phyloP scores from a whole-genome alignment of 78 protist genomes.

The Cavenderia fasciculata region DNA sequence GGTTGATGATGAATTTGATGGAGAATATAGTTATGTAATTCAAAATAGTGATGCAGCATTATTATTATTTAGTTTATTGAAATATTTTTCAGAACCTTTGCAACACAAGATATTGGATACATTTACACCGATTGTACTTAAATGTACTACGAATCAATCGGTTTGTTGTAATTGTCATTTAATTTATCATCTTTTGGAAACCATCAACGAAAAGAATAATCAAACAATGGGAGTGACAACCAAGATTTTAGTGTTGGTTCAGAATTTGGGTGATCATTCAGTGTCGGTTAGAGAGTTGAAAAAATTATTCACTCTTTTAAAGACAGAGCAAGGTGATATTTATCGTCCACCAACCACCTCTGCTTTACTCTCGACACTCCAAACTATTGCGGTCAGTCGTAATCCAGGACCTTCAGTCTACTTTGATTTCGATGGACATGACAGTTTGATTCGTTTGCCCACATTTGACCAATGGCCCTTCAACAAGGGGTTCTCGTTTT shows the following conservation, averaged over 20 bases:
- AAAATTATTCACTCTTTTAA: slow-evolving; percentile 38
- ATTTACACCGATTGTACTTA: slow-evolving; percentile 26
- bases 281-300: slow-evolving; percentile 62
- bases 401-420: slow-evolving; percentile 76
- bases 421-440: slow-evolving; percentile 72
- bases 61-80: slow-evolving; percentile 32
- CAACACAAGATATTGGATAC: slow-evolving; percentile 31
- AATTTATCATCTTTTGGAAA: slow-evolving; percentile 39
- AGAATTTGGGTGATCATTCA: slow-evolving; percentile 36
- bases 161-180: slow-evolving; percentile 3
- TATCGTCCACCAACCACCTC: slow-evolving; percentile 29
- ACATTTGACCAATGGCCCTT: slow-evolving; percentile 72
- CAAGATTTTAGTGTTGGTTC: slow-evolving; percentile 29
- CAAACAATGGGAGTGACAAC: slow-evolving; percentile 40
- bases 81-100: slow-evolving; percentile 3
- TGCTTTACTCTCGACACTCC: slow-evolving; percentile 3
- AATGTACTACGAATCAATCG: neutral
- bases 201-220: neutral
- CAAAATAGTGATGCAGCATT: slow-evolving; percentile 60
- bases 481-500: slow-evolving; percentile 55
- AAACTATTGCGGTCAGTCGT: slow-evolving; percentile 36
- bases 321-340: slow-evolving; percentile 32
- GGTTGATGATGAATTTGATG: slow-evolving; percentile 56
- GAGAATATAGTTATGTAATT: slow-evolving; percentile 60
- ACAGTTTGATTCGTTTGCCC: slow-evolving; percentile 21